Conservation (phyloP, 1,139 yeast species). For the Yamadazyma oceani region DNA sequence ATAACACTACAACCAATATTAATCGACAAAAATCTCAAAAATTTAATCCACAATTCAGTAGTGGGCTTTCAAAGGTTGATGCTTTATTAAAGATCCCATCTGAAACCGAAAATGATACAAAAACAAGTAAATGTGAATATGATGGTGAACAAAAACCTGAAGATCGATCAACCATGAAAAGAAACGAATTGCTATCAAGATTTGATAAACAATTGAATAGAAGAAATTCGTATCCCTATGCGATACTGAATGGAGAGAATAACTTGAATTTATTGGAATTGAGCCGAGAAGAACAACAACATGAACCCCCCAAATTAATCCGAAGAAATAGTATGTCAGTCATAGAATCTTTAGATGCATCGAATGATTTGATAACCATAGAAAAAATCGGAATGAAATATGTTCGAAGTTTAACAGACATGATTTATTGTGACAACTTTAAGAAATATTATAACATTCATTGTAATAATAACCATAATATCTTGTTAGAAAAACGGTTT, state of each 20-base stretch:
- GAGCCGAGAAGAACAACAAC: slow-evolving; percentile 15
- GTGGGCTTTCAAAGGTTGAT: slow-evolving; percentile 19
- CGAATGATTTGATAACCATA: slow-evolving; percentile 17
- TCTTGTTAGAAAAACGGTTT: slow-evolving; percentile 24
- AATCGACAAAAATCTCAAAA: slow-evolving; percentile 1
- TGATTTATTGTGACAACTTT: slow-evolving; percentile 22
- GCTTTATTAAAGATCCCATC: slow-evolving; percentile 22
- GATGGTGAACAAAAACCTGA: slow-evolving; percentile 1
- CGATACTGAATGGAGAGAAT: slow-evolving; percentile 21
- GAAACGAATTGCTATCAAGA: slow-evolving; percentile 1
- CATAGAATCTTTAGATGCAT: slow-evolving; percentile 3
- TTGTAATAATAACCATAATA: slow-evolving; percentile 2
- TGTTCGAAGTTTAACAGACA: slow-evolving; percentile 22
- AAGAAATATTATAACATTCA: slow-evolving; percentile 16
- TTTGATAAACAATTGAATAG: slow-evolving; percentile 30
- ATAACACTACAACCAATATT: background rate
- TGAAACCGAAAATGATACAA: slow-evolving; percentile 7
- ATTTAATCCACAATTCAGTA: slow-evolving; percentile 9
- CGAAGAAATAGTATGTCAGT: slow-evolving; percentile 11
- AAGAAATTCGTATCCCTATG: slow-evolving; percentile 46
- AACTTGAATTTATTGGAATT: slow-evolving; percentile 28
- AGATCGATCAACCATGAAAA: background rate
- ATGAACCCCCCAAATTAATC: slow-evolving; percentile 3
- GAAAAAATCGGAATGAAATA: slow-evolving; percentile 26
- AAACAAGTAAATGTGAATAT: background rate